phyloP scores from a whole-genome alignment of 768 basidiomycete species.

The Mycena pura region DNA sequence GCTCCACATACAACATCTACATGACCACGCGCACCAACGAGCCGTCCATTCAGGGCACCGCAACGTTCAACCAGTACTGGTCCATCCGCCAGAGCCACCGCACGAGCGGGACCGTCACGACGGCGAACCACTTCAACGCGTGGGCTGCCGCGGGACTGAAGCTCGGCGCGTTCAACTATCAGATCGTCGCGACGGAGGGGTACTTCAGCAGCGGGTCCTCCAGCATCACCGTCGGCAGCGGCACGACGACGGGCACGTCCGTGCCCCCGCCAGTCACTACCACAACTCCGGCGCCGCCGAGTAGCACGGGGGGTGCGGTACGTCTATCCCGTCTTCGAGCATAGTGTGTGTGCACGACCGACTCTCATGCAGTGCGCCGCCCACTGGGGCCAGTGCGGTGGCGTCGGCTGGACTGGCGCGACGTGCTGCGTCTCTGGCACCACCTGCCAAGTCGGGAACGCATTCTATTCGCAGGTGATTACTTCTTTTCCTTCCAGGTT shows the following conservation, averaged over 20 bases:
- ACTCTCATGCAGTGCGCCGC: slow-evolving; percentile 12
- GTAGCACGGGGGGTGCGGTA: slow-evolving; percentile 3
- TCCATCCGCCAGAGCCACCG: slow-evolving; percentile 29
- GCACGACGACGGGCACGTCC: too few species aligned
- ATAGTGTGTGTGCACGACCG: too few species aligned
- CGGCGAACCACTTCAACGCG: slow-evolving; percentile 39
- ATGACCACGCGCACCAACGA: slow-evolving; percentile 36
- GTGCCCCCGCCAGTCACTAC: not conserved
- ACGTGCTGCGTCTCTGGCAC: slow-evolving; percentile 26
- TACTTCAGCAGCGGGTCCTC: slow-evolving; percentile 37
- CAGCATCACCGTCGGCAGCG: slow-evolving; percentile 18
- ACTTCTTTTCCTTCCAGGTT: too few species aligned
- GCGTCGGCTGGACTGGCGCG: slow-evolving; percentile 28
- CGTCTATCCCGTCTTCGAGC: not conserved
- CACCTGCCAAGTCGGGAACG: slow-evolving; percentile 26
- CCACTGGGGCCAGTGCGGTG: slow-evolving; percentile 21
- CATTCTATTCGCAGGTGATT: slow-evolving; percentile 27
- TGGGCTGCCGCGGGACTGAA: slow-evolving; percentile 34
- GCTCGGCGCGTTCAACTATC: slow-evolving; percentile 38
- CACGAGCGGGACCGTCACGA: slow-evolving; percentile 28
- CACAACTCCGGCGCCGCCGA: not conserved
- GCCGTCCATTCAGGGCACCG: slow-evolving; percentile 43
- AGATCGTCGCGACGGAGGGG: slow-evolving; percentile 44
- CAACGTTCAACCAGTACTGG: slow-evolving; percentile 39
- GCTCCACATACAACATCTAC: slow-evolving; percentile 41